Evolutionary conservation across 495 filamentous ascomycete species (phyloP).

Genomic region (Pyrenula massariospora): DNA sequence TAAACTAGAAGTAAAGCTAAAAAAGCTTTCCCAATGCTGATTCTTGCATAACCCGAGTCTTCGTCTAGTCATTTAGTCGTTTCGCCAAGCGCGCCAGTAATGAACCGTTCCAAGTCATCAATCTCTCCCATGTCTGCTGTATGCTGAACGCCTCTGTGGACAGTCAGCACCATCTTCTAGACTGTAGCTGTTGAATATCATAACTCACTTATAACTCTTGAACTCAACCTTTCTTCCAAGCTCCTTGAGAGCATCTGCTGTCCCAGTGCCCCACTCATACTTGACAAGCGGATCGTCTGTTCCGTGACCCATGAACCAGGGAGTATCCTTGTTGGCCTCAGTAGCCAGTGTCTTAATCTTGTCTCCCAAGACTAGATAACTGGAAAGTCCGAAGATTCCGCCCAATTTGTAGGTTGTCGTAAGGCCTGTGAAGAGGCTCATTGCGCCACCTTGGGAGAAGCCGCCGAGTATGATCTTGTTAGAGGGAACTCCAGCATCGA

Average conservation of each 20-base stretch:
- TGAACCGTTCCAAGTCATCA: constrained; percentile 68
- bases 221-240: constrained; percentile 62
- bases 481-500: constrained; percentile 70
- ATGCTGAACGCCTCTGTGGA: constrained; percentile 52
- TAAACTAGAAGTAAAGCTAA: neutral
- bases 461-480: constrained; percentile 74
- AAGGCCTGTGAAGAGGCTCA: constrained; percentile 53
- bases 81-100: constrained; percentile 48
- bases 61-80: constrained; percentile 36
- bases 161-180: neutral
- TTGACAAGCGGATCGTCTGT: constrained; percentile 59
- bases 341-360: constrained; percentile 58
- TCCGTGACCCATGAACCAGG: constrained; percentile 83
- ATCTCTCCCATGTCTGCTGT: constrained; percentile 71
- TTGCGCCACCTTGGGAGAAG: constrained; percentile 52
- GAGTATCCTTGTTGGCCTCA: constrained; percentile 62
- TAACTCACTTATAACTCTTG: constrained; percentile 59
- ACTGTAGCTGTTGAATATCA: neutral
- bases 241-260: constrained; percentile 48
- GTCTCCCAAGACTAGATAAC: constrained; percentile 64
- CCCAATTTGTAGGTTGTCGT: constrained; percentile 66
- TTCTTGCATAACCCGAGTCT: neutral
- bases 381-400: constrained; percentile 77
- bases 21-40: neutral
- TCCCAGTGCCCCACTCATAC: constrained; percentile 52